Evolutionary conservation across 129 eudicot species (phyloP).

Genomic region (Chrysanthemum seticuspe): DNA sequence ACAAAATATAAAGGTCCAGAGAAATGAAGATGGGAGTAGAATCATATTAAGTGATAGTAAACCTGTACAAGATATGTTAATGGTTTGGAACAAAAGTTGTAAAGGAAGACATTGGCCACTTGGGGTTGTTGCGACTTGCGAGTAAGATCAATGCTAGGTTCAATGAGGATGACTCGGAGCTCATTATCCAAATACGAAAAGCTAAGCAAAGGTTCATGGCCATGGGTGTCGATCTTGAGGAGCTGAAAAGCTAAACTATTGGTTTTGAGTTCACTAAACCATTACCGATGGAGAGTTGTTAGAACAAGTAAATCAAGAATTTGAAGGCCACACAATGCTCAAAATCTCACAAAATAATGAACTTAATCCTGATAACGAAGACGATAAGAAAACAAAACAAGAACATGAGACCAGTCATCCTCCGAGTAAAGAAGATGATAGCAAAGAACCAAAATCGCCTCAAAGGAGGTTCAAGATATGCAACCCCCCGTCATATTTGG

Average conservation of each 20-base stretch:
- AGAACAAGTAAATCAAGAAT: constrained; percentile 17
- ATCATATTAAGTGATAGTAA: constrained; percentile 34
- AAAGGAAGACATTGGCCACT: constrained; percentile 43
- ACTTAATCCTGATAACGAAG: too few relatives aligned
- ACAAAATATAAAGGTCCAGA: constrained; percentile 47
- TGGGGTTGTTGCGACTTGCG: constrained; percentile 34
- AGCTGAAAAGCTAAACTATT: constrained; percentile 34
- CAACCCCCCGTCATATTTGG: constrained; percentile 50
- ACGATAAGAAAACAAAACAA: too few relatives aligned
- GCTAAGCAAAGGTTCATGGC: constrained; percentile 39
- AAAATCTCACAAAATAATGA: background rate
- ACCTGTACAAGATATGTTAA: constrained; percentile 39
- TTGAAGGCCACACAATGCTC: background rate
- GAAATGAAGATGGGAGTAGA: constrained; percentile 41
- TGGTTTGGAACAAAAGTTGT: constrained; percentile 38
- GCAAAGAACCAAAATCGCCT: constrained; percentile 12
- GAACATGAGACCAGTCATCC: too few relatives aligned
- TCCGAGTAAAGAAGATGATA: background rate
- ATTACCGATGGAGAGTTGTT: constrained; percentile 9
- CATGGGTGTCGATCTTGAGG: constrained; percentile 35
- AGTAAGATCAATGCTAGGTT: constrained; percentile 38
- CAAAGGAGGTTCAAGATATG: constrained; percentile 34
- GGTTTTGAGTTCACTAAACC: background rate
- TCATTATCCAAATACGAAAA: constrained; percentile 49
- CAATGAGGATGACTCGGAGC: constrained; percentile 39